Evolutionary conservation across 2,329 filamentous ascomycete species (phyloP), one percentile per base, ranked within the genome.

Genomic region (Calonectria henricotiae): DNA sequence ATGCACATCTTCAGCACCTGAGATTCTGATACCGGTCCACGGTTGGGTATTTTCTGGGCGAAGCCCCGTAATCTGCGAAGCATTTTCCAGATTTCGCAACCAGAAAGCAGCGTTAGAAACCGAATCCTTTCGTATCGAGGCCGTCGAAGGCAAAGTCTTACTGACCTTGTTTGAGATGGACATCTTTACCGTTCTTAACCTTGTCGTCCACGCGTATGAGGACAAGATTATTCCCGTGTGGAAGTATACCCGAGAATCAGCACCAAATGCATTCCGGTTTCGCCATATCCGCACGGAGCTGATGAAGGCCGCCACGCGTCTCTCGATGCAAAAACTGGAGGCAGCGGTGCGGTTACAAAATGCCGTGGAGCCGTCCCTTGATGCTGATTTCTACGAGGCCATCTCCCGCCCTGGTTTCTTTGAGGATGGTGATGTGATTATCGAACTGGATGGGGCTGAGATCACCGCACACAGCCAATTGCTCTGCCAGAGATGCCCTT

Each of bases 201-300:
- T 98, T 11, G 89, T 93, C 1, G 85, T 96, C 11, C 98, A 94
- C 77, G 79, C 92, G 8, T 98, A 98, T 80, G 92, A 91, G 6
- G 96, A 98, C 78, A 86, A 86, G 4, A 84, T 95, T 17, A 87
- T 98, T 37, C 94, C 96, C 69, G 93, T 95, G 20, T 98, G 96
- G 96, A 93, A 95, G 74, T 91, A 93, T 72, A 92, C 92, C 5
- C 89, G 88, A 7, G 89, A 91, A 71, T 88, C 90, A 23, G 89
- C 91, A 3, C 84, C 89, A 12, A 85, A 92, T 79, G 92, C 93
- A 0, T 88, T 89, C 75, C 88, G 93, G 46, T 97, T 94, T 80
- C 92, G 95, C 27, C 91, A 95, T 77, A 88, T 97, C 20, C 91
- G 96, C 23, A 88, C 86, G 0, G 96, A 98, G 78, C 84, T 98